Conservation (phyloP, 2,329 filamentous ascomycete genomes). For the Geoglossum cookeanum region DNA sequence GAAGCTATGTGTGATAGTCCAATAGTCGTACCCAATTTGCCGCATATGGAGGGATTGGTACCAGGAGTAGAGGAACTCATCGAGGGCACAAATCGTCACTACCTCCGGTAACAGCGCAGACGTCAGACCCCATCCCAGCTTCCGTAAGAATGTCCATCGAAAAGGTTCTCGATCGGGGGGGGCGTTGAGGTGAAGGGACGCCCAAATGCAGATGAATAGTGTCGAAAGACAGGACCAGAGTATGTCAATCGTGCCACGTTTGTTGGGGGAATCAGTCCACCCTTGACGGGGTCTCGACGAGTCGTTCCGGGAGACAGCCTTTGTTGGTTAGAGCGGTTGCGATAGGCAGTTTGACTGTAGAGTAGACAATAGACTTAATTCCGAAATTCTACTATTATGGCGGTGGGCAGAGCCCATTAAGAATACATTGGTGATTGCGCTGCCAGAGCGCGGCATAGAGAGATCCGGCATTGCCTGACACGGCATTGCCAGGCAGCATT, state of each 20-base stretch:
- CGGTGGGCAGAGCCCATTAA: too few species aligned
- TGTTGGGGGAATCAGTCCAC: constrained; percentile 2
- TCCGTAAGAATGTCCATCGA: background rate
- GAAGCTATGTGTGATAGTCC: background rate
- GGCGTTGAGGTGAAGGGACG: constrained; percentile 11
- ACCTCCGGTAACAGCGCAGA: background rate
- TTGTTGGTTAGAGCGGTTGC: too few species aligned
- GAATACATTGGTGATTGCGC: too few species aligned
- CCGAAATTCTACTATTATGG: too few species aligned
- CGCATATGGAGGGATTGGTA: background rate
- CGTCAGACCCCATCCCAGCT: background rate
- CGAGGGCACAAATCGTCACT: background rate
- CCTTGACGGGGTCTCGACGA: too few species aligned
- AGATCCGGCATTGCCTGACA: too few species aligned
- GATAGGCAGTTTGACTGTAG: too few species aligned
- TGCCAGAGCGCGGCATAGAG: too few species aligned
- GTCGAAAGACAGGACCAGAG: constrained; percentile 11
- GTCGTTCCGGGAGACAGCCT: too few species aligned
- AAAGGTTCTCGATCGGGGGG: background rate
- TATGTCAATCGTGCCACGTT: constrained; percentile 11
- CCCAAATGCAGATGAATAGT: constrained; percentile 12
- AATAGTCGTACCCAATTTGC: background rate
- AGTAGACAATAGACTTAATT: too few species aligned
- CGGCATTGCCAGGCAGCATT: too few species aligned
- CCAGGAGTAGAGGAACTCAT: background rate